Base-by-base conservation (phyloP, 1,284 basidiomycete species). In the Fomitopsis betulina region DNA sequence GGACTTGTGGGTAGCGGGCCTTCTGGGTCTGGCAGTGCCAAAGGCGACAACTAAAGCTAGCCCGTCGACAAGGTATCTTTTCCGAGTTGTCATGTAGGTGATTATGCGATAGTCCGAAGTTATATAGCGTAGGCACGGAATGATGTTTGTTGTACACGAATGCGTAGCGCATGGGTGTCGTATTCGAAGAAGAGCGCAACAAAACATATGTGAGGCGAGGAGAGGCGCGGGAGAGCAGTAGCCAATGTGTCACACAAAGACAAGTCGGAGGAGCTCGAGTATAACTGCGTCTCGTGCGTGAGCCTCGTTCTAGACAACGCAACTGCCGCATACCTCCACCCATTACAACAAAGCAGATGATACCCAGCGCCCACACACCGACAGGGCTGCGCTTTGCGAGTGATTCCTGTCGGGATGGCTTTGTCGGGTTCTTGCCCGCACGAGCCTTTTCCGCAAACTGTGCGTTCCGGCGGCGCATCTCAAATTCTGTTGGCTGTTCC, bases 381-480 rank as follows among this genome's bases (percentile, higher is more conserved):
- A 93, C 67, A 13, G 90, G 89, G 64, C 86, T 89, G 58, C 81
- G 79, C 71, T 90, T 89, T 53, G 79, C 79, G 37, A 88, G 75
- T 61, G 78, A 77, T 60, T 93, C 88, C 65, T 87, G 83, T 62
- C 86, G 80, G 59, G 90, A 91, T 23, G 78, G 76, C 63, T 88
- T 86, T 56, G 82, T 80, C 1, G 87, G 82, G 56, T 89, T 89
- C 77, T 89, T 91, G 65, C 90, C 90, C 47, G 81, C 73, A 62
- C 80, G 82, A 61, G 82, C 84, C 62, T 86, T 84, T 60, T 79
- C 83, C 42, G 86, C 87, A 72, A 92, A 93, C 72, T 89, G 87
- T 57, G 79, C 80, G 71, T 92, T 93, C 72, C 84, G 83, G 68
- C 85, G 83, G 64, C 87, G 85, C 75, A 91, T 80, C 70, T 93